Percentiles rank a stretch among this genome's conserved stretches.
These are phyloP conservation scores for Saccharomycopsis fodiens DNA, from an alignment of 805 yeast species.

Conservation along the genomic window DNA sequence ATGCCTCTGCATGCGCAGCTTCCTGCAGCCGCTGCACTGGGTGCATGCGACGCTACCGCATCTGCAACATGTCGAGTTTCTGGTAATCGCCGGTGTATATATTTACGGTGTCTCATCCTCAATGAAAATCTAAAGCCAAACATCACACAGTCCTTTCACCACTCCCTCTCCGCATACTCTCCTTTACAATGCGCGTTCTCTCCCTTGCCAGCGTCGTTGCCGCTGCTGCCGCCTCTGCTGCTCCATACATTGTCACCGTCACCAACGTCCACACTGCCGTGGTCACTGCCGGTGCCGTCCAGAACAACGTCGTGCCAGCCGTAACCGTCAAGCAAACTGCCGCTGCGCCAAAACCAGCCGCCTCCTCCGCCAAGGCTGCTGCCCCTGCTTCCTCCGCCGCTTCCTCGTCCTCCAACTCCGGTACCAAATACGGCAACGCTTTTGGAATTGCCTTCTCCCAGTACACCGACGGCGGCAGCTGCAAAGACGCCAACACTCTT, in stretches of 20 bases:
- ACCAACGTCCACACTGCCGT: not conserved
- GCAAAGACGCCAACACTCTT: conserved; percentile 57
- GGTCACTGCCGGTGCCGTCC: not conserved
- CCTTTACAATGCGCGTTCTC: no score
- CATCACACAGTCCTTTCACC: no score
- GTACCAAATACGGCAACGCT: conserved; percentile 32
- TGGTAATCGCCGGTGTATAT: not conserved
- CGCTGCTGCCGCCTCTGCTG: not conserved
- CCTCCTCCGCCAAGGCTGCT: conserved; percentile 21
- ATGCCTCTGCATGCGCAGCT: no score
- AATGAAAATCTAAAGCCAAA: no score
- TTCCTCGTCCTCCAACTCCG: conserved; percentile 23
- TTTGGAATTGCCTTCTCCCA: conserved; percentile 76
- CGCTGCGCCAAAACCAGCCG: not conserved
- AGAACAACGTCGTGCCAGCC: not conserved
- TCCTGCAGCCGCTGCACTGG: not conserved
- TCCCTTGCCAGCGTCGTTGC: no score
- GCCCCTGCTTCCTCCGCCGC: conserved; percentile 29
- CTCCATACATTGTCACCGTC: not conserved
- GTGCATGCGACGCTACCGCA: not conserved
- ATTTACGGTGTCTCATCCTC: no score
- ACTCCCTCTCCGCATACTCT: no score
- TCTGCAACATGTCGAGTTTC: not conserved
- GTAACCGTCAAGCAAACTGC: not conserved
- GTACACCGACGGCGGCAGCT: conserved; percentile 50